Base-by-base conservation (phyloP, 768 basidiomycete species). In the Leccinum barrowsii region DNA sequence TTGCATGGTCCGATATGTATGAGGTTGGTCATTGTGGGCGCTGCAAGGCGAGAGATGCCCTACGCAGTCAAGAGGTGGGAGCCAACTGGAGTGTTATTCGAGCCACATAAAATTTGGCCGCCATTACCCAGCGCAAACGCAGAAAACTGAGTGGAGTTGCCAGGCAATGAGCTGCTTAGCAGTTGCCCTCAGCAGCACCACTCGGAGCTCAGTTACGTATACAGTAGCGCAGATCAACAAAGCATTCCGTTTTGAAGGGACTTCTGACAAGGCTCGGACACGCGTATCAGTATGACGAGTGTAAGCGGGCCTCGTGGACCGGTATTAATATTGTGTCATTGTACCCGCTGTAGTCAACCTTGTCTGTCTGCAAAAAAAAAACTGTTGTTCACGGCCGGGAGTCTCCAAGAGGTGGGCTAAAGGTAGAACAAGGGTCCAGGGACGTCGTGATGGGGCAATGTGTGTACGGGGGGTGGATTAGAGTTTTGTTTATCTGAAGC, bases 341-440 rank as follows among this genome's bases (percentile, higher is more conserved):
- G 64, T 68, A 53, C 42, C 52, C 52, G 51, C 8, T 54, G 55
- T 44, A 42, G 42, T 50, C 55, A 59, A 59, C 59, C 59, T 69
- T 61, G 62, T 58, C 56, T 51, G 35, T 26, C 17, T 52, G 58
- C 21, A 46, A 42, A 55, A 60, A 57, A 64, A 61, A 56, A 44
- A 7, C 10, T 26, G 26, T 24, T 52, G 56, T 47, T 13, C 48
- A 34, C 19, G 11, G 44, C 21, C 21, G 57, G 44, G 52, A 52
- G 49, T 32, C 50, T 26, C 19, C 47, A 59, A 47, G 55, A 52
- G 61, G 55, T 15, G 51, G 24, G 47, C 61, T 59, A 60, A 72
- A 68, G 65, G 63, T 24, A 65, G 70, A 73, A 71, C 70, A 73
- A 68, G 60, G 69, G 51, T 32, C 59, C 54, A 61, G 60, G 65